Percentiles rank a stretch among this genome's conserved stretches.
Conservation (phyloP, 1,284 basidiomycete species). For the Melampsora occidentalis region DNA sequence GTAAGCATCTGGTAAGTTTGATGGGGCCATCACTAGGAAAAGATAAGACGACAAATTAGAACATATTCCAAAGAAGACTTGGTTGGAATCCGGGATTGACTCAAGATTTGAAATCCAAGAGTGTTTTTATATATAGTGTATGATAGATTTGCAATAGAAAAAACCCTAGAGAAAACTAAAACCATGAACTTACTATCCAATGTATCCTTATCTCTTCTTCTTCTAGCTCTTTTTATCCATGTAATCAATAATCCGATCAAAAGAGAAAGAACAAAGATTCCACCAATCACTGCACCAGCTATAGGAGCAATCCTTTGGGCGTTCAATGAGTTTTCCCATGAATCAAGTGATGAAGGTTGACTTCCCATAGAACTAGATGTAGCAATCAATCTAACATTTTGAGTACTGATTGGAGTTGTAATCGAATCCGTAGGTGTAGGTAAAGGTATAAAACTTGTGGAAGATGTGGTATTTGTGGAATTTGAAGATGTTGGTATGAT, state of each 20-base stretch:
- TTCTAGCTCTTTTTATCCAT: background rate
- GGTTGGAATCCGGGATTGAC: background rate
- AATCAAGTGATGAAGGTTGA: background rate
- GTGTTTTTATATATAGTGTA: no score
- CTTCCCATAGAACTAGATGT: background rate
- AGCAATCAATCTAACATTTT: constrained; percentile 3
- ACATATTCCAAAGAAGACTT: no score
- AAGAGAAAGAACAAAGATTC: background rate
- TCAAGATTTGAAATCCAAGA: no score
- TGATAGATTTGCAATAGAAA: background rate
- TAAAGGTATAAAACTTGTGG: background rate
- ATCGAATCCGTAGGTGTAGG: constrained; percentile 4
- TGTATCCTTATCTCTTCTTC: background rate
- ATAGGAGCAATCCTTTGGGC: background rate
- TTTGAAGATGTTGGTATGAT: constrained; percentile 3
- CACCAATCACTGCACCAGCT: background rate
- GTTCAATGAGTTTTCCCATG: background rate
- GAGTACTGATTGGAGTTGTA: background rate
- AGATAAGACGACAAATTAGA: background rate
- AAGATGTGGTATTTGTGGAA: background rate
- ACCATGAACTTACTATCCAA: background rate
- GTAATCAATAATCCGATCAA: background rate
- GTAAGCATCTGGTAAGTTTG: constrained; percentile 1
- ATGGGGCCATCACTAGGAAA: background rate
- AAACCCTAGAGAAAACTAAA: background rate